phyloP scores from a whole-genome alignment of 2,329 filamentous ascomycete species.

The Fusarium gaditjirri region DNA sequence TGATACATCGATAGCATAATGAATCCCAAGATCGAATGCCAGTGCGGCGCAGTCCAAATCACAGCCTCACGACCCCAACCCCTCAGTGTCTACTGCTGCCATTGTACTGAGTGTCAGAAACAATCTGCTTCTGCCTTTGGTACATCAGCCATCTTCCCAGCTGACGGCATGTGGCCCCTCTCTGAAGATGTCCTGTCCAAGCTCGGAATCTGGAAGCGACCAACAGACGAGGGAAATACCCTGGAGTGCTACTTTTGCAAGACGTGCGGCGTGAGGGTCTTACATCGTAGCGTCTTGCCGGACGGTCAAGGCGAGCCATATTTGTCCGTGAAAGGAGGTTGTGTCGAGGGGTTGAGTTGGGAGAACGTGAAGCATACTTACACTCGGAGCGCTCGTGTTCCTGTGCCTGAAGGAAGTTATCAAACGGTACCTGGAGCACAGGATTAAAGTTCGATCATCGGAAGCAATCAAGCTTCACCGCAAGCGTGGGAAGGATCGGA shows the following conservation, averaged over 20 bases:
- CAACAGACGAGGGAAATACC: constrained; percentile 53
- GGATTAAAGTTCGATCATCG: neutral
- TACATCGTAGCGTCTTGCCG: constrained; percentile 54
- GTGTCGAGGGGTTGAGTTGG: constrained; percentile 55
- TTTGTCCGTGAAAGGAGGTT: constrained; percentile 60
- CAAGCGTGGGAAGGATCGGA: neutral
- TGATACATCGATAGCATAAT: constrained; percentile 9
- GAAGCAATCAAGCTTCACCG: neutral
- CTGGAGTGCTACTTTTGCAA: constrained; percentile 58
- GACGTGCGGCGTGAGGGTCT: constrained; percentile 57
- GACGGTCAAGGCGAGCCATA: constrained; percentile 52
- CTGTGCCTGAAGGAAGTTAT: constrained; percentile 53
- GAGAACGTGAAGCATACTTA: constrained; percentile 57
- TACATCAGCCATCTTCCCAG: constrained; percentile 56
- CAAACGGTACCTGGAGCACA: constrained; percentile 26
- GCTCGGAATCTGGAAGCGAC: constrained; percentile 52
- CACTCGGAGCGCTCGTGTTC: constrained; percentile 56
- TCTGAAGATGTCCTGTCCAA: constrained; percentile 46
- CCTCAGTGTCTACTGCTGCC: constrained; percentile 55
- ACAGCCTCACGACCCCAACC: constrained; percentile 50
- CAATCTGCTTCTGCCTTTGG: constrained; percentile 59
- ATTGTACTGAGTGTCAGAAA: constrained; percentile 58
- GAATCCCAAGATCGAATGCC: constrained; percentile 49
- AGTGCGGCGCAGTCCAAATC: constrained; percentile 54
- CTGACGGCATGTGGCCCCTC: constrained; percentile 55